Evolutionary conservation across 2,329 filamentous ascomycete species (phyloP), one percentile per base, ranked within the genome.

Genomic region (Didymella arachidicola): DNA sequence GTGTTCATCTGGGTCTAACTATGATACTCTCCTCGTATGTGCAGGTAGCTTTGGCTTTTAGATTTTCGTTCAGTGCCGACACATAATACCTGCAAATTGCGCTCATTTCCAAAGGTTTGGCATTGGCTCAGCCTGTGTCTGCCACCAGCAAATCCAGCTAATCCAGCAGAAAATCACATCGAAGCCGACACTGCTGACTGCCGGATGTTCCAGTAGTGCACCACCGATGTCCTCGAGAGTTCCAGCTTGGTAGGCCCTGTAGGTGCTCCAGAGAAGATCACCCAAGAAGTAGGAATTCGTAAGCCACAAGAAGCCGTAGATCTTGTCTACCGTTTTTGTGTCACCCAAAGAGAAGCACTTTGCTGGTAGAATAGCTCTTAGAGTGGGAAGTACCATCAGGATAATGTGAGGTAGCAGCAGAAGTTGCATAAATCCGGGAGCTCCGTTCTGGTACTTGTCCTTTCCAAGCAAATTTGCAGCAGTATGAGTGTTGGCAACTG

Each of bases 81-180:
- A 10, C 14, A 30, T n/a, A 16, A n/a, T 3, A 7, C 32, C 32
- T 18, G 16, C 3, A 36, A 4, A n/a, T 36, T 18, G 16, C 7
- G 16, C 32, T 36, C 32, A 36, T 8, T 7, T 8, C 16, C 6
- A 36, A 14, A 36, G 1, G 32, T 36, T 16, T n/a, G 32, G 32
- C 32, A n/a, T 7, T 36, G 16, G 5, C 4, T 36, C 32, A 7
- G 7, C 16, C 16, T 36, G 32, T 18, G 63, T 63, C 43, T 29
- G 47, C 60, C 65, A 73, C 72, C 71, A 74, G 34, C 59, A 64
- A n/a, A 60, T 26, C 72, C 72, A 77, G n/a, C 67, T 72, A n/a
- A 73, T 46, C 72, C 73, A 76, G 57, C 73, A 77, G 50, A 76
- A 73, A 7, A 75, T 67, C 10, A 73, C 73, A 60, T 77, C 73